Percentiles rank a stretch among this genome's conserved stretches.
Conservation (phyloP, 2,329 filamentous ascomycete genomes). For the Colletotrichum sublineola region DNA sequence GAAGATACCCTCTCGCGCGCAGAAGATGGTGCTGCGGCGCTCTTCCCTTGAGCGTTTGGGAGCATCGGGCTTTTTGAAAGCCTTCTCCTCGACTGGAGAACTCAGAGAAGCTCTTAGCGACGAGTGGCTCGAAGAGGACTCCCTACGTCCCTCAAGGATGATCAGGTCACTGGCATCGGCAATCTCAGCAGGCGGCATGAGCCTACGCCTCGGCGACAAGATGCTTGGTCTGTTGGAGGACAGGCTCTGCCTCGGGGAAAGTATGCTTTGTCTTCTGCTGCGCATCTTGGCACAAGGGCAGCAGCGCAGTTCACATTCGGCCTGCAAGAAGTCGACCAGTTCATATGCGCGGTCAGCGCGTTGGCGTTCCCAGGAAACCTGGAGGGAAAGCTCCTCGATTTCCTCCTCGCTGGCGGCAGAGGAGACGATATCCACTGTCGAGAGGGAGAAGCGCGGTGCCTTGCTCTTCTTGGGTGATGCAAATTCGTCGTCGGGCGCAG, state of each 20-base stretch:
- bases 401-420: slow-evolving; percentile 70
- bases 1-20: slow-evolving; percentile 74
- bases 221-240: slow-evolving; percentile 50
- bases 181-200: slow-evolving; percentile 52
- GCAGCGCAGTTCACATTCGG: slow-evolving; percentile 78
- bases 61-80: slow-evolving; percentile 41
- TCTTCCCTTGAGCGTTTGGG: slow-evolving; percentile 52
- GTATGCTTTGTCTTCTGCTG: slow-evolving; percentile 50
- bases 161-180: slow-evolving; percentile 58
- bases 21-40: slow-evolving; percentile 68
- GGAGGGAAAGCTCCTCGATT: slow-evolving; percentile 66
- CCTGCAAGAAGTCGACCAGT: slow-evolving; percentile 80
- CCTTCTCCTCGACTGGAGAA: slow-evolving; percentile 44
- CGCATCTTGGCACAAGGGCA: slow-evolving; percentile 69
- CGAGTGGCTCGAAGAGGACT: slow-evolving; percentile 32
- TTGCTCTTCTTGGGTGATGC: slow-evolving; percentile 69
- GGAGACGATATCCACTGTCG: slow-evolving; percentile 64
- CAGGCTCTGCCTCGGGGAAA: slow-evolving; percentile 54
- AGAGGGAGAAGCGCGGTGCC: slow-evolving; percentile 61
- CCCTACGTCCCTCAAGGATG: slow-evolving; percentile 53
- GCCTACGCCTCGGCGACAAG: slow-evolving; percentile 52
- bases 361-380: slow-evolving; percentile 71
- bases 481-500: slow-evolving; percentile 69
- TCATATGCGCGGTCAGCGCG: slow-evolving; percentile 78
- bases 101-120: slow-evolving; percentile 49